Conservation (phyloP, 495 filamentous ascomycete genomes). For the Pseudotulostoma volvatum region DNA sequence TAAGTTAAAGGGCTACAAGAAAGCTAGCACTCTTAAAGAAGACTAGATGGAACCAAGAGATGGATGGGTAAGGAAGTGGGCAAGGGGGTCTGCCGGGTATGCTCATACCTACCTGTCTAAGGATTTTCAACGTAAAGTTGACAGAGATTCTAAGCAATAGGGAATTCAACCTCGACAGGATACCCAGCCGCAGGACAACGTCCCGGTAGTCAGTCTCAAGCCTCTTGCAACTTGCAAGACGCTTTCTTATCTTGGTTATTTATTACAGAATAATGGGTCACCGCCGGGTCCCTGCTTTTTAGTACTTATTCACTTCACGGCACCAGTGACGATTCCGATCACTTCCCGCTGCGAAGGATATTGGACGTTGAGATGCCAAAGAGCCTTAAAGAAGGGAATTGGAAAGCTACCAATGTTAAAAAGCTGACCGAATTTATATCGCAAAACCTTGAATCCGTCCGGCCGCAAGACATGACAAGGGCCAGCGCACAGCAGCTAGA, state of each 20-base stretch:
- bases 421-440: constrained; percentile 1
- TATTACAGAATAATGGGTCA: too few relatives aligned
- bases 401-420: constrained; percentile 6
- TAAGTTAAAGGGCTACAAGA: constrained; percentile 8
- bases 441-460: background rate
- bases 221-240: too few relatives aligned
- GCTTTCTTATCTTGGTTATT: too few relatives aligned
- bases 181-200: too few relatives aligned
- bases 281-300: too few relatives aligned
- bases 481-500: background rate
- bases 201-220: too few relatives aligned
- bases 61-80: constrained; percentile 5
- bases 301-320: too few relatives aligned
- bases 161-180: constrained; percentile 9
- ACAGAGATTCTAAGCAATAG: constrained; percentile 3
- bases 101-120: background rate
- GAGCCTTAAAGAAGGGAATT: constrained; percentile 6
- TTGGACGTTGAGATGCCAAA: constrained; percentile 3
- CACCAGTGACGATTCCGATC: constrained; percentile 4
- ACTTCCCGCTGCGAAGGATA: constrained; percentile 4
- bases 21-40: too few relatives aligned
- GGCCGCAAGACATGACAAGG: background rate
- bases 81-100: constrained; percentile 3
- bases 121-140: background rate
- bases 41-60: constrained; percentile 7